Conservation (phyloP, 2,329 filamentous ascomycete species). For the Aureobasidium sp. region DNA sequence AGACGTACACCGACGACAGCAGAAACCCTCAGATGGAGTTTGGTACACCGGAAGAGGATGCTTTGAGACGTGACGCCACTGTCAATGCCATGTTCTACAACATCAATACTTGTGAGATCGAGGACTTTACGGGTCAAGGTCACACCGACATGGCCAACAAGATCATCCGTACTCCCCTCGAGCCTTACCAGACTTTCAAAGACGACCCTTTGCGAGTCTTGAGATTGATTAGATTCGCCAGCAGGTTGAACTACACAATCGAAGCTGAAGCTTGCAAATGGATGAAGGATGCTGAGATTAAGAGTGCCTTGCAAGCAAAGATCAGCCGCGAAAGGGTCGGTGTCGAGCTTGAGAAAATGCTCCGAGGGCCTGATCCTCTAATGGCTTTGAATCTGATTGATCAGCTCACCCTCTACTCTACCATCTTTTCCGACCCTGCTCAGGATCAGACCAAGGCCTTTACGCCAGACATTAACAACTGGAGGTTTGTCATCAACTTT, state of each 20-base stretch:
- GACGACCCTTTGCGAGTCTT: constrained; percentile 87
- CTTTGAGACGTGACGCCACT: constrained; percentile 80
- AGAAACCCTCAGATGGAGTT: constrained; percentile 91
- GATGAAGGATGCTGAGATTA: constrained; percentile 75
- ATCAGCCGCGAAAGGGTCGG: constrained; percentile 89
- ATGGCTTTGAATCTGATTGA: constrained; percentile 60
- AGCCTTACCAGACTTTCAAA: constrained; percentile 85
- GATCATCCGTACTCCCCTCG: constrained; percentile 76
- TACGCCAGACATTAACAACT: constrained; percentile 52
- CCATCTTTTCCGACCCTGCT: constrained; percentile 65
- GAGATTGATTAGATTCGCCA: constrained; percentile 83
- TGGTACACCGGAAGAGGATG: constrained; percentile 85
- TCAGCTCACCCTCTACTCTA: constrained; percentile 59
- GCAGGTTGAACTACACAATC: constrained; percentile 72
- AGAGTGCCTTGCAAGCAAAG: constrained; percentile 71
- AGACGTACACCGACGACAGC: constrained; percentile 83
- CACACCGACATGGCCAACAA: constrained; percentile 64
- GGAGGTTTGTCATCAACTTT: constrained; percentile 57
- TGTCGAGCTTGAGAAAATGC: constrained; percentile 84
- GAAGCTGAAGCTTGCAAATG: constrained; percentile 59
- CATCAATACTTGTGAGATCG: constrained; percentile 66
- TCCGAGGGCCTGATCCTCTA: constrained; percentile 63
- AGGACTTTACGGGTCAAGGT: constrained; percentile 75
- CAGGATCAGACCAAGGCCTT: constrained; percentile 41
- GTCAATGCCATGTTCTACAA: constrained; percentile 97